phyloP scores from a whole-genome alignment of 768 basidiomycete species.

The Amanita thiersii region DNA sequence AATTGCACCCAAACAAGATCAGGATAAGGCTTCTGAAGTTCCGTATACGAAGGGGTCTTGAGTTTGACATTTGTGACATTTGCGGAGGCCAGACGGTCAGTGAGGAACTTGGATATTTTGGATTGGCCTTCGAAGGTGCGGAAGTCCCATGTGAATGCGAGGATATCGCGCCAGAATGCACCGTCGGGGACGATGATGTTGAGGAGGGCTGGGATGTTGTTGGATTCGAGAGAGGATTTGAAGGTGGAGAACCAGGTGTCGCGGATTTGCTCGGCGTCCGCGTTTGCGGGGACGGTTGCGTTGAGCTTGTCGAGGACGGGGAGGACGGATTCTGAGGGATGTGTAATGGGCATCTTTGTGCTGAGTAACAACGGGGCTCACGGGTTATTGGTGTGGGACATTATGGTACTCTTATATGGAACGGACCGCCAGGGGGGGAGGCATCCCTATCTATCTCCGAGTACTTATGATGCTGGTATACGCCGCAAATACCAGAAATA shows the following conservation, averaged over 20 bases:
- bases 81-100: conserved; percentile 29
- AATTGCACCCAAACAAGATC: conserved; percentile 52
- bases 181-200: conserved; percentile 11
- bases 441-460: too few relatives aligned
- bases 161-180: conserved; percentile 51
- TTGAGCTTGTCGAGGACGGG: conserved; percentile 8
- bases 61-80: conserved; percentile 19
- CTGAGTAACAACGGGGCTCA: not conserved
- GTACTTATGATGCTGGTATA: too few relatives aligned
- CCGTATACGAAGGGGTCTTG: conserved; percentile 3
- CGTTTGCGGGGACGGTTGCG: not conserved
- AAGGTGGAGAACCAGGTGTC: conserved; percentile 2
- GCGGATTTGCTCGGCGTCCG: not conserved
- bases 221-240: not conserved
- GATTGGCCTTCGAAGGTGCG: conserved; percentile 42
- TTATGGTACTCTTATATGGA: not conserved
- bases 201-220: not conserved
- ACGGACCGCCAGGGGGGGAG: too few relatives aligned
- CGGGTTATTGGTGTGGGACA: not conserved
- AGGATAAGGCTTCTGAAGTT: conserved; percentile 33
- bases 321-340: conserved; percentile 5
- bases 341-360: conserved; percentile 2
- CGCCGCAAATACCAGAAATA: too few relatives aligned
- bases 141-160: conserved; percentile 59
- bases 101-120: conserved; percentile 35